These are phyloP conservation scores for Hypsizygus marmoreus DNA, from an alignment of 768 basidiomycete genomes.

Conservation along the genomic window DNA sequence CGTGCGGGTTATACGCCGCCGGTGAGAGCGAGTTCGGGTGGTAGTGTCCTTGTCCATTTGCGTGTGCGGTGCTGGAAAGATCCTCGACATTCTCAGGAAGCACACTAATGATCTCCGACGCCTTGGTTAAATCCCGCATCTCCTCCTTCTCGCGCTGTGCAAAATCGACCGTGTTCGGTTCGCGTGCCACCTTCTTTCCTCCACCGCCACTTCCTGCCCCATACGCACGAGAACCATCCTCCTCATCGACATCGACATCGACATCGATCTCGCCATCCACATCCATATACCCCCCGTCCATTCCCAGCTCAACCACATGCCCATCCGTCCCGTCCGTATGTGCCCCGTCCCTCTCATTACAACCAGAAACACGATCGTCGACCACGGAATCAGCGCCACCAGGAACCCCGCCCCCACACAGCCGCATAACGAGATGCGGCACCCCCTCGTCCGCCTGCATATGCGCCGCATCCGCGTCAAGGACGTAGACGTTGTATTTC, in stretches of 20 bases:
- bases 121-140: constrained; percentile 85
- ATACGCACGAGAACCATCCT: too few relatives aligned
- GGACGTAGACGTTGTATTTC: constrained; percentile 77
- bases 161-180: constrained; percentile 74
- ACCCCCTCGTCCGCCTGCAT: constrained; percentile 22
- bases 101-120: constrained; percentile 44
- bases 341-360: constrained; percentile 28
- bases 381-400: constrained; percentile 19
- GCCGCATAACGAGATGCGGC: constrained; percentile 55
- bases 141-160: constrained; percentile 84
- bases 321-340: constrained; percentile 47
- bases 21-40: constrained; percentile 33
- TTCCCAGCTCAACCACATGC: constrained; percentile 33
- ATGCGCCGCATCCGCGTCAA: constrained; percentile 50
- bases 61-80: too few relatives aligned
- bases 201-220: constrained; percentile 25
- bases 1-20: constrained; percentile 51
- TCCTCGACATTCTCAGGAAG: constrained; percentile 8
- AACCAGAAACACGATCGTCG: neutral
- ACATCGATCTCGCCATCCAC: constrained; percentile 13
- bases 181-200: constrained; percentile 12
- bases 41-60: too few relatives aligned
- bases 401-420: constrained; percentile 41
- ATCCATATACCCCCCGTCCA: constrained; percentile 17
- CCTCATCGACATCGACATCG: constrained; percentile 12